phyloP scores from a whole-genome alignment of 2,329 filamentous ascomycete species.

The Beauveria sp. region DNA sequence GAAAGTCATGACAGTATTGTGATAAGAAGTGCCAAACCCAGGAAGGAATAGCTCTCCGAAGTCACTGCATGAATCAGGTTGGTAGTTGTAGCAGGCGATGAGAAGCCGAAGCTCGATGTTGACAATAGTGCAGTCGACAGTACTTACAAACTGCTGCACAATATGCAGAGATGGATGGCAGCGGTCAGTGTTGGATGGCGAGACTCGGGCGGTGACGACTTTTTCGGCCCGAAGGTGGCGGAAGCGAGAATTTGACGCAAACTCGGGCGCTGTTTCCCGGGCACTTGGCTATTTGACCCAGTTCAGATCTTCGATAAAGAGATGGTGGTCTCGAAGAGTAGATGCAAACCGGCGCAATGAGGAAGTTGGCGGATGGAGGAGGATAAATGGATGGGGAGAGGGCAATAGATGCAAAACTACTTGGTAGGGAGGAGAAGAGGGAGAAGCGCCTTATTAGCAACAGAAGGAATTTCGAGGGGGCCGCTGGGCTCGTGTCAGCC shows the following conservation, averaged over 20 bases:
- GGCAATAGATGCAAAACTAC: slow-evolving; percentile 14
- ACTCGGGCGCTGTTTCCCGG: background rate
- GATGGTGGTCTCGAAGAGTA: background rate
- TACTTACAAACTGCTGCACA: background rate
- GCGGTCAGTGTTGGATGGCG: background rate
- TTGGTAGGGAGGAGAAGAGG: slow-evolving; percentile 16
- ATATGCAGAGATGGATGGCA: background rate
- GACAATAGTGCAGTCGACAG: background rate
- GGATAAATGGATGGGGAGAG: slow-evolving; percentile 13
- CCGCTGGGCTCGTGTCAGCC: slow-evolving; percentile 1
- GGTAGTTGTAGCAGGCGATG: background rate
- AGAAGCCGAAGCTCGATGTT: background rate
- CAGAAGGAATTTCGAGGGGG: slow-evolving; percentile 18
- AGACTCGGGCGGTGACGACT: slow-evolving; percentile 7
- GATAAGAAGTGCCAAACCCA: no score
- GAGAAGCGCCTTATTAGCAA: slow-evolving; percentile 13
- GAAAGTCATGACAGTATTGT: no score
- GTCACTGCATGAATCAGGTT: background rate
- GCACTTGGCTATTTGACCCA: background rate
- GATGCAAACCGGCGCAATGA: background rate
- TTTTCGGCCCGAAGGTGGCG: slow-evolving; percentile 4
- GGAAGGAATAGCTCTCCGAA: no score
- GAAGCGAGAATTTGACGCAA: slow-evolving; percentile 4
- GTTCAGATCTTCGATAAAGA: background rate
- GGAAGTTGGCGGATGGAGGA: slow-evolving; percentile 12